Evolutionary conservation across 495 filamentous ascomycete genomes (phyloP).

Genomic region (Hypomontagnella submonticulosa): DNA sequence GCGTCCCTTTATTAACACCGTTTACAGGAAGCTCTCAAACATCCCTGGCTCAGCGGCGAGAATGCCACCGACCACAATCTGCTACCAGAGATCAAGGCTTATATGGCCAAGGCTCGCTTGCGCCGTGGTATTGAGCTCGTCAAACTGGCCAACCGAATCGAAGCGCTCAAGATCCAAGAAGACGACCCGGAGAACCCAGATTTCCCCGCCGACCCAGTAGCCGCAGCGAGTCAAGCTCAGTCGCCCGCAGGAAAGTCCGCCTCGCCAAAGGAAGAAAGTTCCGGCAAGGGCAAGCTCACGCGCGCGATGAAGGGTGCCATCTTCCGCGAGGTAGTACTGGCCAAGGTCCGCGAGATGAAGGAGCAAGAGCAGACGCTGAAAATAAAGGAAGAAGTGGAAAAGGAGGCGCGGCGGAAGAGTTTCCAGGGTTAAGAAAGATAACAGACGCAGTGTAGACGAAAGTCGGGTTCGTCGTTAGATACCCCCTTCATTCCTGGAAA

Average conservation of each 20-base stretch:
- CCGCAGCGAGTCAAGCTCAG: slow-evolving; percentile 61
- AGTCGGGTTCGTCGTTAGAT: slow-evolving; percentile 9
- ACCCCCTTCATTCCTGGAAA: slow-evolving; percentile 25
- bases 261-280: slow-evolving; percentile 32
- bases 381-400: slow-evolving; percentile 66
- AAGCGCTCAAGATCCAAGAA: slow-evolving; percentile 94
- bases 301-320: slow-evolving; percentile 88
- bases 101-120: slow-evolving; percentile 89
- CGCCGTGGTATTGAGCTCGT: slow-evolving; percentile 95
- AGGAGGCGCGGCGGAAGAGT: slow-evolving; percentile 57
- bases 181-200: slow-evolving; percentile 77
- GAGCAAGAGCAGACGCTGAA: slow-evolving; percentile 79
- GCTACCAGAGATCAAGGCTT: slow-evolving; percentile 95
- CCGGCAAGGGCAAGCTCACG: slow-evolving; percentile 75
- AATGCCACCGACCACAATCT: slow-evolving; percentile 94
- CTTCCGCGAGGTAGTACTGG: slow-evolving; percentile 96
- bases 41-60: slow-evolving; percentile 91
- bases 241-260: slow-evolving; percentile 33
- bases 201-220: slow-evolving; percentile 69
- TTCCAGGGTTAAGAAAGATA: slow-evolving; percentile 45
- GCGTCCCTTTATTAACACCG: slow-evolving; percentile 22
- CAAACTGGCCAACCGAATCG: slow-evolving; percentile 96
- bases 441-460: slow-evolving; percentile 7
- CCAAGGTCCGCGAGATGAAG: slow-evolving; percentile 95
- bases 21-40: slow-evolving; percentile 76